Evolutionary conservation across 306 rosid genomes (phyloP).

Genomic region (Rosa chinensis): DNA sequence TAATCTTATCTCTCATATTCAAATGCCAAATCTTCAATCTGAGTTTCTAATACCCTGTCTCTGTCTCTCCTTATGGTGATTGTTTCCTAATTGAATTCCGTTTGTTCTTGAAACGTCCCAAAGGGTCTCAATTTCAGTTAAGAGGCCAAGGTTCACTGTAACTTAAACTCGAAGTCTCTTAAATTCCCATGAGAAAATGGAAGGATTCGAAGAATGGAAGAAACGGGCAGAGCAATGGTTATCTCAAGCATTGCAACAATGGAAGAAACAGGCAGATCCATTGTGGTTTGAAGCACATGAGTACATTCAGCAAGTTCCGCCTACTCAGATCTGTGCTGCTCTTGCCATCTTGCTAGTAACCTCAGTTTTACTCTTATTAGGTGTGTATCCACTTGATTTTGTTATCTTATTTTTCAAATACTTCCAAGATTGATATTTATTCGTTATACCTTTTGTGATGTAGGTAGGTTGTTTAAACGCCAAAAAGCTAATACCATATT

Average conservation of each 20-base stretch:
- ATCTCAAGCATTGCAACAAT: conserved; percentile 22
- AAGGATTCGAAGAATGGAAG: conserved; percentile 50
- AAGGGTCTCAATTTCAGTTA: not conserved
- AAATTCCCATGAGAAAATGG: not conserved
- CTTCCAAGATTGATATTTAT: not conserved
- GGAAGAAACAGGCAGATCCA: not conserved
- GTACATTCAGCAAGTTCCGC: conserved; percentile 48
- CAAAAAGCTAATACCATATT: conserved; percentile 66
- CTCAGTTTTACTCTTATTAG: conserved; percentile 39
- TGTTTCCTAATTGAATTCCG: not conserved
- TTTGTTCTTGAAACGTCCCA: not conserved
- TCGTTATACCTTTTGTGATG: conserved; percentile 19
- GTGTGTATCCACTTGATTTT: conserved; percentile 23
- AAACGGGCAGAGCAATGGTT: conserved; percentile 33
- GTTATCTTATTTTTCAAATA: not conserved
- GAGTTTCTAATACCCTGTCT: not conserved
- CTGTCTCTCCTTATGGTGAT: not conserved
- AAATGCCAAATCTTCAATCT: not conserved
- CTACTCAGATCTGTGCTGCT: conserved; percentile 58
- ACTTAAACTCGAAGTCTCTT: not conserved
- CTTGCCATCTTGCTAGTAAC: conserved; percentile 50
- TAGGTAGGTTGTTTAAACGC: conserved; percentile 72
- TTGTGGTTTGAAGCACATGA: conserved; percentile 23
- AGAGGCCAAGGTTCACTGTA: not conserved
- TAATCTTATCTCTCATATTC: not conserved